These are phyloP conservation scores for Puccinia brachypodii DNA, from an alignment of 1,284 basidiomycete species.

Conservation along the genomic window DNA sequence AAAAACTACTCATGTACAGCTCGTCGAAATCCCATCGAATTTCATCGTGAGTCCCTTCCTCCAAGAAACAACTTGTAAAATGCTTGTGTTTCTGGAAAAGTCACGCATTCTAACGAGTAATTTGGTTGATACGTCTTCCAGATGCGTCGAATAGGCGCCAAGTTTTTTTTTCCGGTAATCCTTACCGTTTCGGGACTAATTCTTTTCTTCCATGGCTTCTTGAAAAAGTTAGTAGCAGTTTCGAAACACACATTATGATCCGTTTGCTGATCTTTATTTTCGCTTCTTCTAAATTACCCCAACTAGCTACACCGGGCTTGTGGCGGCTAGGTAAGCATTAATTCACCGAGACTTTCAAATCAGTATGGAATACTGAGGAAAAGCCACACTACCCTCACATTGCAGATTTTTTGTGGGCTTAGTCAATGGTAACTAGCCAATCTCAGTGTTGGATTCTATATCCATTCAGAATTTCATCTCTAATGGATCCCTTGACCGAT, in stretches of 20 bases:
- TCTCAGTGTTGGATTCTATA: neutral
- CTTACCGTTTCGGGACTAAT: neutral
- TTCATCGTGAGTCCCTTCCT: neutral
- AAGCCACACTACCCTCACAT: neutral
- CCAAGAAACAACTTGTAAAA: neutral
- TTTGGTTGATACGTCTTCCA: no score
- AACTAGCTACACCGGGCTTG: neutral
- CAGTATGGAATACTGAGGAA: neutral
- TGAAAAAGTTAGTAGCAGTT: neutral
- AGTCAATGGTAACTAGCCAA: neutral
- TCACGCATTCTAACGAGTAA: neutral
- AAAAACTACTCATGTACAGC: neutral
- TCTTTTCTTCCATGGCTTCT: neutral
- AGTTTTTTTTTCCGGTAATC: neutral
- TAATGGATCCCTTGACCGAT: neutral
- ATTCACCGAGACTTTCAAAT: neutral
- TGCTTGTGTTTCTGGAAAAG: neutral
- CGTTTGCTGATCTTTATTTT: neutral
- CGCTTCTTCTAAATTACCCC: neutral
- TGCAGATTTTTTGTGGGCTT: conserved; percentile 9
- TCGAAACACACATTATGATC: neutral
- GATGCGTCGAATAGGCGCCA: neutral
- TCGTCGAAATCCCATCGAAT: conserved; percentile 6
- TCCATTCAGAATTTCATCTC: neutral
- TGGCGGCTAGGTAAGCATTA: neutral